Conservation (phyloP, 768 basidiomycete genomes). For the Xerocomellus intermedius region DNA sequence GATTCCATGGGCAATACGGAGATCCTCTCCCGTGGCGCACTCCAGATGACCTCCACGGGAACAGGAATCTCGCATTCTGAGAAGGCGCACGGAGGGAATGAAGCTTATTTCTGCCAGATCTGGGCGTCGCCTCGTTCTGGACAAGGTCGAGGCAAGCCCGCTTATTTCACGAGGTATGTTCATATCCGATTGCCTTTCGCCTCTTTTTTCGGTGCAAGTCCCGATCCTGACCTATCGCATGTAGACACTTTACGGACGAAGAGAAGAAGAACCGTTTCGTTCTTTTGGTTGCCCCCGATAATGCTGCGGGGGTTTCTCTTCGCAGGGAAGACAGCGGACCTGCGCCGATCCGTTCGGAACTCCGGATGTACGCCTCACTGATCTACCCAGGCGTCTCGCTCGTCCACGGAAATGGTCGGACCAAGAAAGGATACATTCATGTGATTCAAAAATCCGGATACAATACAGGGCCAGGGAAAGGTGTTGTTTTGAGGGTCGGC, state of each 20-base stretch:
- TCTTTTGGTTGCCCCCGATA: slow-evolving; percentile 73
- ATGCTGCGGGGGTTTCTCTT: slow-evolving; percentile 51
- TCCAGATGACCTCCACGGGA: slow-evolving; percentile 91
- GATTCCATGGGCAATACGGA: slow-evolving; percentile 94
- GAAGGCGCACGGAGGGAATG: slow-evolving; percentile 47
- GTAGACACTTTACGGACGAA: slow-evolving; percentile 72
- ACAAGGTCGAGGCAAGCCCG: slow-evolving; percentile 43
- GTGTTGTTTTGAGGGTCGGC: slow-evolving; percentile 57
- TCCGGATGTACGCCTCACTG: slow-evolving; percentile 75
- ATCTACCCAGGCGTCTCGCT: slow-evolving; percentile 57
- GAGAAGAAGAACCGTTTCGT: slow-evolving; percentile 76
- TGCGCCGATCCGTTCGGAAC: slow-evolving; percentile 70
- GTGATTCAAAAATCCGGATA: slow-evolving; percentile 85
- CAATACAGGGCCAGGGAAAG: slow-evolving; percentile 53
- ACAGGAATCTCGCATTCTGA: slow-evolving; percentile 89
- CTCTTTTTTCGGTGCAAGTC: background rate
- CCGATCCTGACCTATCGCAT: background rate
- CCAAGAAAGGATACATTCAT: slow-evolving; percentile 77
- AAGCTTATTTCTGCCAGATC: slow-evolving; percentile 66
- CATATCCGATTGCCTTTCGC: background rate
- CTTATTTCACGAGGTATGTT: slow-evolving; percentile 75
- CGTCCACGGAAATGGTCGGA: slow-evolving; percentile 41
- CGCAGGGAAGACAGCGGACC: slow-evolving; percentile 73
- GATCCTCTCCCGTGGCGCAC: slow-evolving; percentile 80
- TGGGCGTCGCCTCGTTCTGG: slow-evolving; percentile 53